Evolutionary conservation across 2,329 filamentous ascomycete genomes (phyloP).

Genomic region (Aspergillus pseudotamarii): DNA sequence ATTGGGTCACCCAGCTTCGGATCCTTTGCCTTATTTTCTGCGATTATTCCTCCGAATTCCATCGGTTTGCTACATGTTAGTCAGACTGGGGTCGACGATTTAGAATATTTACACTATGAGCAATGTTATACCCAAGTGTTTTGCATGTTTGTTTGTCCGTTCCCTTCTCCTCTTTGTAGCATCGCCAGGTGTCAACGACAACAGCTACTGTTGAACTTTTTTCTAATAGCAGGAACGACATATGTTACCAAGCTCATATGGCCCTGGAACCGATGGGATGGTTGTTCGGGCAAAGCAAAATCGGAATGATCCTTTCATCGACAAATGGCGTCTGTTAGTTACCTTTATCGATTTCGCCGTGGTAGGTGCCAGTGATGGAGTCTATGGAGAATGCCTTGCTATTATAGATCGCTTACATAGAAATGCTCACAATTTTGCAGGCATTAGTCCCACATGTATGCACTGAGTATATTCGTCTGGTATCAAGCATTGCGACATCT

Average conservation of each 20-base stretch:
- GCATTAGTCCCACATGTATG: constrained; percentile 53
- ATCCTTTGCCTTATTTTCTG: too few relatives aligned
- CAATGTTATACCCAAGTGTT: neutral
- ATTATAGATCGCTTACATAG: neutral
- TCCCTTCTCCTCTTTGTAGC: neutral
- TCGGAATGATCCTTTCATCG: constrained; percentile 21
- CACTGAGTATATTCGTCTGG: neutral
- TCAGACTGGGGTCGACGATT: too few relatives aligned
- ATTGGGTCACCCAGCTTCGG: neutral
- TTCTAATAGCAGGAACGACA: neutral
- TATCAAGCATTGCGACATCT: neutral
- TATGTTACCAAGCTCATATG: neutral
- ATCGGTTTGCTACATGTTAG: too few relatives aligned
- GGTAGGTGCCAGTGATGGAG: constrained; percentile 59
- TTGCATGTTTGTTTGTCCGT: too few relatives aligned
- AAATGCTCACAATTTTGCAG: constrained; percentile 29
- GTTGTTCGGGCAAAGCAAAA: constrained; percentile 19
- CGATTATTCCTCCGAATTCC: too few relatives aligned
- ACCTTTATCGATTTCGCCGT: constrained; percentile 59
- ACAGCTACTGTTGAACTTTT: neutral
- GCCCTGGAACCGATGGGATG: neutral
- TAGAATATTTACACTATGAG: neutral
- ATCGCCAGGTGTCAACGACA: constrained; percentile 1
- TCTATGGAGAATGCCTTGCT: constrained; percentile 52
- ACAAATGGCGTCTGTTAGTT: constrained; percentile 20